phyloP scores from a whole-genome alignment of 768 basidiomycete genomes.

The Sporobolomyces phaffii region DNA sequence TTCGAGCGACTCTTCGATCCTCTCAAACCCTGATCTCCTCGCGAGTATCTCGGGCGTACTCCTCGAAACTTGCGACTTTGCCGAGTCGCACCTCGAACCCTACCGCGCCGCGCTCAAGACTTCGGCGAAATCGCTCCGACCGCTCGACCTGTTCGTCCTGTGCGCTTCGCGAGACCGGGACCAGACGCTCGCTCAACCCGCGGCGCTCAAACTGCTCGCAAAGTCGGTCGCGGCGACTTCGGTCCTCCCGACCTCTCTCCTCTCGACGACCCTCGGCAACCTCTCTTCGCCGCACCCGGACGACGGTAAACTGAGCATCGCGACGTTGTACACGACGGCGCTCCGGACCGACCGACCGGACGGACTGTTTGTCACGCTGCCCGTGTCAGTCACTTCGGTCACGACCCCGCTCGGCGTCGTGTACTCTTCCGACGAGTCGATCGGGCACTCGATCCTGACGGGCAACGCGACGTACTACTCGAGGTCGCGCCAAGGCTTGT shows the following conservation, averaged over 20 bases:
- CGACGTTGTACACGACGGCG: slow-evolving; percentile 77
- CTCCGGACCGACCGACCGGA: slow-evolving; percentile 80
- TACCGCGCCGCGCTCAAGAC: slow-evolving; percentile 68
- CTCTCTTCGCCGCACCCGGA: slow-evolving; percentile 58
- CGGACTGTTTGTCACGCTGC: slow-evolving; percentile 86
- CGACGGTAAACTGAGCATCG: slow-evolving; percentile 64
- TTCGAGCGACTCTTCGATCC: slow-evolving; percentile 67
- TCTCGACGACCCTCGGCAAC: slow-evolving; percentile 56
- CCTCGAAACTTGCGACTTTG: slow-evolving; percentile 60
- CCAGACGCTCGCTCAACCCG: slow-evolving; percentile 40
- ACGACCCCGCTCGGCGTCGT: slow-evolving; percentile 68
- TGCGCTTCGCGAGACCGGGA: slow-evolving; percentile 27
- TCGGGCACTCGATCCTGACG: slow-evolving; percentile 76
- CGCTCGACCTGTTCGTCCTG: slow-evolving; percentile 57
- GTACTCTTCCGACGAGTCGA: slow-evolving; percentile 82
- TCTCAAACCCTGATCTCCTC: slow-evolving; percentile 55
- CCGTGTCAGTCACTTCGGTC: slow-evolving; percentile 55
- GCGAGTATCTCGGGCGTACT: slow-evolving; percentile 62
- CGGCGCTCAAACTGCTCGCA: slow-evolving; percentile 35
- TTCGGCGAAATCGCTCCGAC: slow-evolving; percentile 55
- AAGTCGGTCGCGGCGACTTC: slow-evolving; percentile 29
- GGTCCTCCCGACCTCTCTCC: slow-evolving; percentile 48
- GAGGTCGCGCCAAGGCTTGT: slow-evolving; percentile 78
- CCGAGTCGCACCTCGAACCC: slow-evolving; percentile 56
- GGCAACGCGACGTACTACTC: slow-evolving; percentile 95